Percentiles rank a stretch among this genome's conserved stretches.
Evolutionary conservation across 1,284 basidiomycete species (phyloP).

Genomic region (Cerioporus squamosus): DNA sequence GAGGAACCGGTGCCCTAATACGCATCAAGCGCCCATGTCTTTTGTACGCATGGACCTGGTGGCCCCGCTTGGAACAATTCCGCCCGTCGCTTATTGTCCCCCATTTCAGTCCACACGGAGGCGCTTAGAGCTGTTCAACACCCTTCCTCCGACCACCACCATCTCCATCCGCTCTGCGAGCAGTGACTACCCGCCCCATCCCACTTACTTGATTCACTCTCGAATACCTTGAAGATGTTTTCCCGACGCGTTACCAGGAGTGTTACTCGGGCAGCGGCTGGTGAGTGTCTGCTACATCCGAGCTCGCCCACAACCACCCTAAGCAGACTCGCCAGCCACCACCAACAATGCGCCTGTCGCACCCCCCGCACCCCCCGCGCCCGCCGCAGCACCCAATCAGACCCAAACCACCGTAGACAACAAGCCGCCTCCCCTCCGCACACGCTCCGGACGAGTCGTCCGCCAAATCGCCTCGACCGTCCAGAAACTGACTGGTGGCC

Average conservation of each 20-base stretch:
- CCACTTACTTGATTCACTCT: neutral
- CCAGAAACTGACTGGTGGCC: slow-evolving; percentile 12
- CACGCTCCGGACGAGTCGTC: slow-evolving; percentile 16
- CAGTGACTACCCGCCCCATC: neutral
- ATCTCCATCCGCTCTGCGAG: neutral
- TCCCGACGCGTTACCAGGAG: slow-evolving; percentile 9
- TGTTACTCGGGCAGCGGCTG: slow-evolving; percentile 6
- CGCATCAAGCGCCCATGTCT: too few relatives aligned
- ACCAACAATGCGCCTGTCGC: neutral
- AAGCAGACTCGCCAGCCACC: slow-evolving; percentile 10
- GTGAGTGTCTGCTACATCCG: slow-evolving; percentile 8
- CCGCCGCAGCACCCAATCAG: neutral
- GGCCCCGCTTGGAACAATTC: neutral
- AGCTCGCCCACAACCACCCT: neutral
- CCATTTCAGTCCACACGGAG: slow-evolving; percentile 2
- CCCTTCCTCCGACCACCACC: slow-evolving; percentile 9
- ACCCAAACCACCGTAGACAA: neutral
- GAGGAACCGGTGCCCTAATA: too few relatives aligned
- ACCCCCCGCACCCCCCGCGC: neutral
- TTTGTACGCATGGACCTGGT: neutral
- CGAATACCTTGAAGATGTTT: slow-evolving; percentile 5
- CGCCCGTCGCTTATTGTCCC: neutral
- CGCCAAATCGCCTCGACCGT: slow-evolving; percentile 9
- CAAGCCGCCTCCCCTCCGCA: neutral
- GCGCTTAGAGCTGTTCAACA: neutral